A percentile compares a stretch with the other conserved stretches of the same genome.
Evolutionary conservation across 23 red algal genomes (phyloP).

Genomic region (Chondrus crispus): DNA sequence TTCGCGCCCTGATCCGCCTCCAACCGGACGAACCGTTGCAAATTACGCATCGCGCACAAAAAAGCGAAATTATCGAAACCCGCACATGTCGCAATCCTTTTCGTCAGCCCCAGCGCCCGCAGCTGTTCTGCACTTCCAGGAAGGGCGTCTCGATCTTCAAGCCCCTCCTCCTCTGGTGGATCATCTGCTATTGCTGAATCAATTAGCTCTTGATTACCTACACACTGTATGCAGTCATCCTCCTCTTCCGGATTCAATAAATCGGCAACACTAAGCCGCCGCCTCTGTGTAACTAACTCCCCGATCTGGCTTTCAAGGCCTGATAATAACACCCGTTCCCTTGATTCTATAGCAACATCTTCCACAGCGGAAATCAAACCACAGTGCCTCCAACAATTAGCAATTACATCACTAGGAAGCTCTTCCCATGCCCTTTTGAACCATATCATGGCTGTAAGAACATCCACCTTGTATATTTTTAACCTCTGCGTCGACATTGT

Average conservation of each 20-base stretch:
- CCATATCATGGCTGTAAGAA: neutral
- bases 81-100: neutral
- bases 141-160: neutral
- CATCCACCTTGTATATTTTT: neutral
- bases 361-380: too few relatives aligned
- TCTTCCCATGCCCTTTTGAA: neutral
- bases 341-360: too few relatives aligned
- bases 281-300: too few relatives aligned
- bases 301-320: too few relatives aligned
- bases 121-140: neutral
- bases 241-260: neutral
- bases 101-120: neutral
- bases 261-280: neutral
- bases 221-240: neutral
- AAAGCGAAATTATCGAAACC: neutral
- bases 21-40: neutral
- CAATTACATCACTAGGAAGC: neutral
- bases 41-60: neutral
- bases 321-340: too few relatives aligned
- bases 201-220: neutral
- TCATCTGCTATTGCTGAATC: neutral
- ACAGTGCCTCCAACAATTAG: conserved; percentile 5
- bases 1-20: neutral
- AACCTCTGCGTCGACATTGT: neutral
- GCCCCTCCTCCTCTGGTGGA: neutral